These are phyloP conservation scores for Lithocarpus polystachyus DNA, from an alignment of 306 rosid genomes.

Conservation along the genomic window DNA sequence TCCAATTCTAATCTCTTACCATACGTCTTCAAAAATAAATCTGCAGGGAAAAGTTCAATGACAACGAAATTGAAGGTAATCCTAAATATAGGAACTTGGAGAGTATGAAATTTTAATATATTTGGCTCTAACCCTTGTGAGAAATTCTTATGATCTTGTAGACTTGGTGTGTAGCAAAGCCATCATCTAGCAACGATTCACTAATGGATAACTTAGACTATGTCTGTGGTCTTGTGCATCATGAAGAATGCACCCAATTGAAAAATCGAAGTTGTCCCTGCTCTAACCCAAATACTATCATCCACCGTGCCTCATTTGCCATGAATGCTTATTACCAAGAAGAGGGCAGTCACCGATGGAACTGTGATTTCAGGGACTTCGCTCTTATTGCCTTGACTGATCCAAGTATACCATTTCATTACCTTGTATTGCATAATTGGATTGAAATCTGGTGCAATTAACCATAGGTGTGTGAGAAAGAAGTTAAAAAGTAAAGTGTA, in stretches of 20 bases:
- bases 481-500: too few species aligned
- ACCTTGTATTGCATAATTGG: too few species aligned
- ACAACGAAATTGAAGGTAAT: too few species aligned
- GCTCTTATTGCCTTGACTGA: slow-evolving; percentile 17
- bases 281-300: slow-evolving; percentile 21
- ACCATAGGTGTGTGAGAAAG: too few species aligned
- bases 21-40: too few species aligned
- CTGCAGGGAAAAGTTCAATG: too few species aligned
- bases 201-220: neutral
- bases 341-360: slow-evolving; percentile 10
- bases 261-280: slow-evolving; percentile 15
- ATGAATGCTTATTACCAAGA: slow-evolving; percentile 26
- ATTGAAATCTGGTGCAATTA: too few species aligned
- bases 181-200: neutral
- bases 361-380: slow-evolving; percentile 8
- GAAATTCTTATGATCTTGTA: neutral
- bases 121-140: neutral
- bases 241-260: slow-evolving; percentile 11
- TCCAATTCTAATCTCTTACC: too few species aligned
- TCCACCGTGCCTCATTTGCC: slow-evolving; percentile 19
- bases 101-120: too few species aligned
- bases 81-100: too few species aligned
- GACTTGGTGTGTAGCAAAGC: slow-evolving; percentile 34
- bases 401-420: slow-evolving; percentile 14
- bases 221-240: neutral